Percentiles rank a stretch among this genome's conserved stretches.
phyloP scores from a whole-genome alignment of 2,329 filamentous ascomycete genomes.

The Diaporthe aspalathi region DNA sequence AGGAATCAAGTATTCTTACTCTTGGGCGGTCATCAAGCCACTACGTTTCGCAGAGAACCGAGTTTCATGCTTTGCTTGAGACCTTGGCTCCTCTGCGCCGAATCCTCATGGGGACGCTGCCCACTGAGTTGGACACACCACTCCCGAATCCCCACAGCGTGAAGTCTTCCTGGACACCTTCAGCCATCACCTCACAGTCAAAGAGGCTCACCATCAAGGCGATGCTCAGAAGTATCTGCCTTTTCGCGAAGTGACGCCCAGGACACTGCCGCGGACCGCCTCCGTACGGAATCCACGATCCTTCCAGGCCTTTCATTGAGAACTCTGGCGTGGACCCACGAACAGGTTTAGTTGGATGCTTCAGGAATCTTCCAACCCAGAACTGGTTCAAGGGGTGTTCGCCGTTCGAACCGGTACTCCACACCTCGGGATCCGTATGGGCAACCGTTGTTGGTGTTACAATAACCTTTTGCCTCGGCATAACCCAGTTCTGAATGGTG shows the following conservation, averaged over 20 bases:
- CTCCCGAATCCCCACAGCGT: too few relatives aligned
- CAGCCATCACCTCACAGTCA: constrained; percentile 43
- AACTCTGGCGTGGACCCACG: constrained; percentile 36
- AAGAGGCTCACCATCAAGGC: constrained; percentile 39
- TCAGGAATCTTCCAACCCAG: constrained; percentile 45
- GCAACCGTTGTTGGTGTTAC: constrained; percentile 46
- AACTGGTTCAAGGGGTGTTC: constrained; percentile 45
- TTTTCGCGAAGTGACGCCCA: constrained; percentile 47
- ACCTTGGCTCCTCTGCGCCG: too few relatives aligned
- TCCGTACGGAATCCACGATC: constrained; percentile 47
- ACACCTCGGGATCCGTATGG: constrained; percentile 45
- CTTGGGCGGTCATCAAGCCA: too few relatives aligned
- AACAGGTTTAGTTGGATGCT: not conserved
- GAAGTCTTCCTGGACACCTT: too few relatives aligned
- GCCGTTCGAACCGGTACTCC: constrained; percentile 39
- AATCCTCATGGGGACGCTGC: too few relatives aligned
- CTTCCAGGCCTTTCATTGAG: constrained; percentile 45
- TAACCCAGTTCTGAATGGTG: constrained; percentile 37
- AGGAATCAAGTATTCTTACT: too few relatives aligned
- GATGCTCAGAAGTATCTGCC: constrained; percentile 45
- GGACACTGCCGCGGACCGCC: constrained; percentile 46
- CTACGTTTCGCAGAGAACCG: too few relatives aligned
- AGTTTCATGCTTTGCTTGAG: too few relatives aligned
- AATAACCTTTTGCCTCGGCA: constrained; percentile 43
- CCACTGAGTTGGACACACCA: too few relatives aligned